Evolutionary conservation across 352 stramenopile species (phyloP), one percentile per base, ranked within the genome.

Genomic region (Phytophthora pseudosyringae): DNA sequence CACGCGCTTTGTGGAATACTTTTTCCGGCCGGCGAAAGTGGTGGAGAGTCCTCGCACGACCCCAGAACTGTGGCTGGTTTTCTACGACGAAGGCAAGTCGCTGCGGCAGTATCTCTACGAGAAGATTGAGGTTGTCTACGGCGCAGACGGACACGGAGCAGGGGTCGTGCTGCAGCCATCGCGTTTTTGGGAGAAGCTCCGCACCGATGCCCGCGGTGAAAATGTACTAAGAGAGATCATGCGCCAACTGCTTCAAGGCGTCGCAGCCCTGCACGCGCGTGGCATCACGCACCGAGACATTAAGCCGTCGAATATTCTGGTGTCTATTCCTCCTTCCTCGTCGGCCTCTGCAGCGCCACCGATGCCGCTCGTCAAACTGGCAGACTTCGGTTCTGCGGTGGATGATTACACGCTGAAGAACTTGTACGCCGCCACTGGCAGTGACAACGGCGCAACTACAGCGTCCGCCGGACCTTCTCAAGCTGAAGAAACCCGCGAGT

Each of bases 401-500:
- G 85, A 96, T 48, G 76, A 88, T 4, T 89, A 91, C 64, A 88
- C 83, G 4, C 68, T 91, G 13, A 63, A 69, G 1, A 78, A 91
- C 47, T 75, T 98, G 53, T 96, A 98, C 26, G 61, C 59, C 25
- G 50, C 60, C 25, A 70, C 52, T 60, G 62, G 26, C 9, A 63
- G 73, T 26, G 90, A 88, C 0, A 91, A 92, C 13, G 89, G 78
- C 29, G 80, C 86, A 43, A 78, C 70, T 3, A 93, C n/a, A 5
- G 26, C 21, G 13, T 59, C 54, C 11, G 57, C 75, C 7, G 93
- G 94, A 2, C 95, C 96, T 13, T 93, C 80, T 32, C 83, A 96
- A 65, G 80, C 71, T 12, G 97, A 99, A 73, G 89, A 98, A 71
- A 98, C 96, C 29, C 78, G 97, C 44, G 91, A 98, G 65, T 99